Evolutionary conservation across 2,329 filamentous ascomycete species (phyloP).

Genomic region (Magnaporthiopsis incrustans): DNA sequence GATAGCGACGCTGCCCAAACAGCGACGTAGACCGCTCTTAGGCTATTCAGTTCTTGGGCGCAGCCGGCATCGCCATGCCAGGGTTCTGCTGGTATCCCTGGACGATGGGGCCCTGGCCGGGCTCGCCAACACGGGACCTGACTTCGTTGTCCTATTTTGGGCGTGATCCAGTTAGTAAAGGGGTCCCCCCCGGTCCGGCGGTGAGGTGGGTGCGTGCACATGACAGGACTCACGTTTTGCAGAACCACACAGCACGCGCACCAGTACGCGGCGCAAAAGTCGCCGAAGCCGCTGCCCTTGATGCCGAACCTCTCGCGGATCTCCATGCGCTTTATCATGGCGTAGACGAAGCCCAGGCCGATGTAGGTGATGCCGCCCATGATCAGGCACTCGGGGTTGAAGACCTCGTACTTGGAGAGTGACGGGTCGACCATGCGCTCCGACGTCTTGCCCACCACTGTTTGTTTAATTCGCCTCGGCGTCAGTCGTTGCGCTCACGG

Average conservation of each 20-base stretch:
- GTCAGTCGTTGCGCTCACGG: neutral
- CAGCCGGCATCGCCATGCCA: slow-evolving; percentile 18
- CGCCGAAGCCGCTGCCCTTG: slow-evolving; percentile 35
- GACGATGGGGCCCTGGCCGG: slow-evolving; percentile 13
- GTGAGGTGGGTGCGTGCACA: neutral
- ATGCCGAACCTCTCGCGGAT: slow-evolving; percentile 47
- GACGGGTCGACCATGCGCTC: slow-evolving; percentile 36
- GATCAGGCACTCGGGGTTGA: slow-evolving; percentile 35
- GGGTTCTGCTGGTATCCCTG: slow-evolving; percentile 24
- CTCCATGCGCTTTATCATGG: slow-evolving; percentile 44
- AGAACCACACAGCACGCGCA: slow-evolving; percentile 49
- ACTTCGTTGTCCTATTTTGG: slow-evolving; percentile 46
- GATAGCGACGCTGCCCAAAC: neutral
- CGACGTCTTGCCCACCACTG: slow-evolving; percentile 36
- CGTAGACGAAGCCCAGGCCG: slow-evolving; percentile 23
- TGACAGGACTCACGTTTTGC: slow-evolving; percentile 27
- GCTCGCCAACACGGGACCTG: slow-evolving; percentile 19
- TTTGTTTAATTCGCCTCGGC: neutral
- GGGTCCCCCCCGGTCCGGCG: neutral
- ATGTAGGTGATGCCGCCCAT: slow-evolving; percentile 28
- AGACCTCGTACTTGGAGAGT: slow-evolving; percentile 27
- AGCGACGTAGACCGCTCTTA: neutral
- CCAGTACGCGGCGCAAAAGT: slow-evolving; percentile 46
- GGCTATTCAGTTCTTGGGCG: neutral
- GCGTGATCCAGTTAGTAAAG: too few relatives aligned